Conservation (phyloP, 2,329 filamentous ascomycete genomes). For the Teratosphaeria pseudoeucalypti region DNA sequence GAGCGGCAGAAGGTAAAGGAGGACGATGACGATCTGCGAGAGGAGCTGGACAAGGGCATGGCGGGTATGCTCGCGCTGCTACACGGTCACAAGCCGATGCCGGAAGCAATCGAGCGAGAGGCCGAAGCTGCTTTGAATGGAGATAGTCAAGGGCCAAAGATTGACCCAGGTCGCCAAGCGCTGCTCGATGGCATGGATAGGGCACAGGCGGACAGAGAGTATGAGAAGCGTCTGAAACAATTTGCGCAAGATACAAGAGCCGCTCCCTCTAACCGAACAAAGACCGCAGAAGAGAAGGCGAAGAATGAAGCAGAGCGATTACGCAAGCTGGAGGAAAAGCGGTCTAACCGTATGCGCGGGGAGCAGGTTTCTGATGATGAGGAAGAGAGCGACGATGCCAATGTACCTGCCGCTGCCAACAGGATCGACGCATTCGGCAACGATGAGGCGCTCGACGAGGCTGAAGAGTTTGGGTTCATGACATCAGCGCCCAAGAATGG, state of each 20-base stretch:
- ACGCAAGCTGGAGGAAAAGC: slow-evolving; percentile 71
- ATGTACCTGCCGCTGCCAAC: slow-evolving; percentile 11
- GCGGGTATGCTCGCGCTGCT: slow-evolving; percentile 65
- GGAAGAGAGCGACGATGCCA: slow-evolving; percentile 29
- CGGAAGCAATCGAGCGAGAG: slow-evolving; percentile 11
- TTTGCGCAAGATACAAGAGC: slow-evolving; percentile 77
- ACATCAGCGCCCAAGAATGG: slow-evolving; percentile 31
- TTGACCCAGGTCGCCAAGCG: slow-evolving; percentile 53
- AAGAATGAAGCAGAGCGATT: slow-evolving; percentile 67
- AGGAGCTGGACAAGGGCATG: slow-evolving; percentile 75
- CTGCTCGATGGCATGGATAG: slow-evolving; percentile 52
- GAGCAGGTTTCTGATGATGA: slow-evolving; percentile 60
- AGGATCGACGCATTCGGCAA: slow-evolving; percentile 24
- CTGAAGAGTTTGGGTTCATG: slow-evolving; percentile 51
- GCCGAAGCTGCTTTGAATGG: slow-evolving; percentile 21
- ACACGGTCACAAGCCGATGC: slow-evolving; percentile 42
- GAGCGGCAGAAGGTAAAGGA: slow-evolving; percentile 89
- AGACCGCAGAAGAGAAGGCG: slow-evolving; percentile 78
- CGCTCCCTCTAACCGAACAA: slow-evolving; percentile 74
- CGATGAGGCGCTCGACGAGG: slow-evolving; percentile 42
- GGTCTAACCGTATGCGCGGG: slow-evolving; percentile 77
- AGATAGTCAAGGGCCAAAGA: slow-evolving; percentile 28
- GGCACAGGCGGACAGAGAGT: slow-evolving; percentile 68
- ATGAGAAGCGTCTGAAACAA: slow-evolving; percentile 73
- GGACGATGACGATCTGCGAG: slow-evolving; percentile 78